phyloP scores from a whole-genome alignment of 371 early-diverging fungal species.

The Nosema muscidifuracis region DNA sequence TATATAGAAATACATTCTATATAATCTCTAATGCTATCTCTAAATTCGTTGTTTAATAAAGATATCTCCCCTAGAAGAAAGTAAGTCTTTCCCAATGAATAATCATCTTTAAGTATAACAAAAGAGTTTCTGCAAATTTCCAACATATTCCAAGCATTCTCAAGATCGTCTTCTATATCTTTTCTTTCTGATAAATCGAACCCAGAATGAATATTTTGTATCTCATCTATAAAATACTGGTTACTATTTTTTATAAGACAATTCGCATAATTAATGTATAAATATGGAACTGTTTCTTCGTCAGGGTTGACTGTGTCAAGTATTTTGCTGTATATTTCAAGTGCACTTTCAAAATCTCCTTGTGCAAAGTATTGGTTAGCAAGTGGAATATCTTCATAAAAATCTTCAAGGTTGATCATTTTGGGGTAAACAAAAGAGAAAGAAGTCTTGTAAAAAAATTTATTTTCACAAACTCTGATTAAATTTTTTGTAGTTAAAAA shows the following conservation, averaged over 20 bases:
- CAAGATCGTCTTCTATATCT: conserved; percentile 57
- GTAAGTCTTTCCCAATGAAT: conserved; percentile 31
- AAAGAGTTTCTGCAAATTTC: conserved; percentile 54
- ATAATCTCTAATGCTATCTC: conserved; percentile 42
- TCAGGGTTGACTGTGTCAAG: conserved; percentile 42
- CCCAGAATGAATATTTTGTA: conserved; percentile 11
- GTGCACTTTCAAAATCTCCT: conserved; percentile 46
- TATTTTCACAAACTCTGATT: too few species aligned
- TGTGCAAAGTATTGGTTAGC: conserved; percentile 48
- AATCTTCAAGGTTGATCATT: conserved; percentile 36
- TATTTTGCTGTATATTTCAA: conserved; percentile 50
- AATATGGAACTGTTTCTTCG: conserved; percentile 25
- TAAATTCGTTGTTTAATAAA: conserved; percentile 55
- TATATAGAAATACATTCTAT: conserved; percentile 21
- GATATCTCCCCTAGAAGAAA: conserved; percentile 55
- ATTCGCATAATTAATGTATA: conserved; percentile 61
- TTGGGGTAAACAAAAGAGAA: neutral
- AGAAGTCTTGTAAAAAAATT: neutral
- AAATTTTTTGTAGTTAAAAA: too few species aligned
- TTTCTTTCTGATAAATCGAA: conserved; percentile 27
- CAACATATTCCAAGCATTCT: conserved; percentile 58
- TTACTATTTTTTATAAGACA: conserved; percentile 45
- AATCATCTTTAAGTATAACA: conserved; percentile 31
- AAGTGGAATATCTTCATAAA: conserved; percentile 36
- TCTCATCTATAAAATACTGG: conserved; percentile 33